Evolutionary conservation across 179 eudicot species (phyloP).

Genomic region (Spergularia azorica): DNA sequence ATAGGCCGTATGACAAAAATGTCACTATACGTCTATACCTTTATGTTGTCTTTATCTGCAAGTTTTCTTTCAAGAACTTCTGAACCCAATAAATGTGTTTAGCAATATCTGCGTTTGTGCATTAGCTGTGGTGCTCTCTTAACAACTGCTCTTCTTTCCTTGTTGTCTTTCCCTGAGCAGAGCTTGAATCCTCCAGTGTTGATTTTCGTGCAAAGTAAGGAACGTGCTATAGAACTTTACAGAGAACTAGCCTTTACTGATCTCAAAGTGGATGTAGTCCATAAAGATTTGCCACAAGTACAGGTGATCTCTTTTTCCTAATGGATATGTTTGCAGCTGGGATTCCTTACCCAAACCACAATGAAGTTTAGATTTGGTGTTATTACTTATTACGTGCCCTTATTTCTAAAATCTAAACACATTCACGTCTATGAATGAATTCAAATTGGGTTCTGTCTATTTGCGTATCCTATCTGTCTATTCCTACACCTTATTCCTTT

Average conservation of each 20-base stretch:
- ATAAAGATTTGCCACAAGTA: slow-evolving; percentile 69
- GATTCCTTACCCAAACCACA: background rate
- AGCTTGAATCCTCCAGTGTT: slow-evolving; percentile 90
- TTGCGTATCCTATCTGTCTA: background rate
- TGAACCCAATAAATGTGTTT: background rate
- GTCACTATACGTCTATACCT: background rate
- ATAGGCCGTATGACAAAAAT: too few species aligned
- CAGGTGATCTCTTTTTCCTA: slow-evolving; percentile 52
- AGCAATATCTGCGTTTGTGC: background rate
- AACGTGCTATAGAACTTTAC: slow-evolving; percentile 84
- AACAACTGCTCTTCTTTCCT: background rate
- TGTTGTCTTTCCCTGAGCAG: slow-evolving; percentile 33
- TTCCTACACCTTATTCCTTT: background rate
- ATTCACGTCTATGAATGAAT: background rate
- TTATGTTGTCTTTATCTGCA: background rate
- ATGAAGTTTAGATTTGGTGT: background rate
- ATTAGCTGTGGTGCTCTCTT: slow-evolving; percentile 11
- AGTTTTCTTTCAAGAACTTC: slow-evolving; percentile 1
- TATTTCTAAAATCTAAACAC: background rate
- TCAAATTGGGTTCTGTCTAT: background rate
- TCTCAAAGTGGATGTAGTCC: slow-evolving; percentile 79
- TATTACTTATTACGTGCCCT: background rate
- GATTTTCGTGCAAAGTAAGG: slow-evolving; percentile 87
- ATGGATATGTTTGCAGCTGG: slow-evolving; percentile 10
- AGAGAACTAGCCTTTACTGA: slow-evolving; percentile 64